These are phyloP conservation scores for Talaromyces nanjingensis DNA, from an alignment of 495 filamentous ascomycete species.

Conservation along the genomic window DNA sequence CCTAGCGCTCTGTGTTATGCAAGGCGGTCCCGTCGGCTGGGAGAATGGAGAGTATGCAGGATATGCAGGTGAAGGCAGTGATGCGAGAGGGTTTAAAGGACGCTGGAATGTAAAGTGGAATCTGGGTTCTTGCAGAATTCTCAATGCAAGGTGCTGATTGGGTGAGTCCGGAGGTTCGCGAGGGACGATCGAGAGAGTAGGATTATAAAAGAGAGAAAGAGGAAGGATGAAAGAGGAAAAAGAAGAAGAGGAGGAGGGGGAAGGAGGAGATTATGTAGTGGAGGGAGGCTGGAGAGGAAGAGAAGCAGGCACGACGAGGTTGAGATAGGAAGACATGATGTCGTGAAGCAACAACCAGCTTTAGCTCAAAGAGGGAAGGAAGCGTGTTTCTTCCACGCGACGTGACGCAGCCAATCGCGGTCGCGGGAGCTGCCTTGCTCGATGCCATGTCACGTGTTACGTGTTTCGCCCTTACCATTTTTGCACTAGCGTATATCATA, in stretches of 20 bases:
- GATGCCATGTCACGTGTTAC: neutral
- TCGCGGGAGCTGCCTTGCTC: conserved; percentile 5
- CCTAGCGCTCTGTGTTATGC: conserved; percentile 12
- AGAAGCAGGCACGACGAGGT: conserved; percentile 12
- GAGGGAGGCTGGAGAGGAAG: conserved; percentile 18
- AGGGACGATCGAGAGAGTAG: conserved; percentile 3
- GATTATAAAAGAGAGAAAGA: conserved; percentile 8
- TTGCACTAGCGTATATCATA: neutral
- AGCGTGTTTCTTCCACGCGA: conserved; percentile 34
- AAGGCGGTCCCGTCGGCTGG: conserved; percentile 18
- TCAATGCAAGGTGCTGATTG: neutral
- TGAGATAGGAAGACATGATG: conserved; percentile 17
- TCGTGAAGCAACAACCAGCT: conserved; percentile 22
- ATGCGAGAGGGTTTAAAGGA: conserved; percentile 11
- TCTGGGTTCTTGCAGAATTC: neutral
- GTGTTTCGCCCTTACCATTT: neutral
- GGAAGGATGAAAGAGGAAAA: conserved; percentile 10
- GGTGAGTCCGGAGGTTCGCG: neutral
- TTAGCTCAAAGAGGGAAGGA: conserved; percentile 11
- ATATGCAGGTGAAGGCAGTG: conserved; percentile 10
- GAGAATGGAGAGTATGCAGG: conserved; percentile 25
- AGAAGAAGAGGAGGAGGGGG: conserved; percentile 11
- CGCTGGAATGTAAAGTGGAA: conserved; percentile 17
- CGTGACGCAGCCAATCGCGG: conserved; percentile 41
- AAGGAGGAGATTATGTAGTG: conserved; percentile 3